Evolutionary conservation across 768 basidiomycete species (phyloP), one percentile per base, ranked within the genome.

Genomic region (Kwoniella dejecticola): DNA sequence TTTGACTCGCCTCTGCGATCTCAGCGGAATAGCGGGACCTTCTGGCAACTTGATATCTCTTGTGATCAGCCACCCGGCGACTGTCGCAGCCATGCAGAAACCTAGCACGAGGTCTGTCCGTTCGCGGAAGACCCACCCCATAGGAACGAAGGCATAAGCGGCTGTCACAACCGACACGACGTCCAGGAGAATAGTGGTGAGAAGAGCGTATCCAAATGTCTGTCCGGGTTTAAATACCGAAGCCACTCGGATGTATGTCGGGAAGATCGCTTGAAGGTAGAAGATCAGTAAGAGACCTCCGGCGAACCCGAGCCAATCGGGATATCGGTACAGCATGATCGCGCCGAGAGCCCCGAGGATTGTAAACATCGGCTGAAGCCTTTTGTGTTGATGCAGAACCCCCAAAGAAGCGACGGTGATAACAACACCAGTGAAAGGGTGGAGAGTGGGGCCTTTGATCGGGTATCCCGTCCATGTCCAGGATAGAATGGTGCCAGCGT

Each of bases 401-500:
- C 88, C 90, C 5, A 86, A 31, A 2, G 81, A 82, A 71, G 89
- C 86, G 0, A 84, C 83, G 21, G 86, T 70, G 31, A 91, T 81
- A 13, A 89, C 89, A 47, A 89, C 75, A 0, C 84, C 82, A n/a
- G 85, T 86, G 69, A 88, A 86, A 4, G 88, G 76, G 68, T 88
- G 85, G 6, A 90, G 87, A 1, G 88, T 76, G 1, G 91, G 91
- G 0, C 91, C 91, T 50, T 80, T 83, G 31, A 87, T 80, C 21
- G 85, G 83, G 65, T 87, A 93, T n/a, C 91, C 91, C 0, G 89
- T 88, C 91, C 91, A 94, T 1, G 89, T 87, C 88, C 89, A 91
- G 19, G 89, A 85, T 60, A 92, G 83, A 45, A 91, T 83, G 0
- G 90, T 89, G 66, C 86, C 87, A 1, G 88, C 81, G 59, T 94